phyloP scores from a whole-genome alignment of 768 basidiomycete genomes.

The Steccherinum ochraceum region DNA sequence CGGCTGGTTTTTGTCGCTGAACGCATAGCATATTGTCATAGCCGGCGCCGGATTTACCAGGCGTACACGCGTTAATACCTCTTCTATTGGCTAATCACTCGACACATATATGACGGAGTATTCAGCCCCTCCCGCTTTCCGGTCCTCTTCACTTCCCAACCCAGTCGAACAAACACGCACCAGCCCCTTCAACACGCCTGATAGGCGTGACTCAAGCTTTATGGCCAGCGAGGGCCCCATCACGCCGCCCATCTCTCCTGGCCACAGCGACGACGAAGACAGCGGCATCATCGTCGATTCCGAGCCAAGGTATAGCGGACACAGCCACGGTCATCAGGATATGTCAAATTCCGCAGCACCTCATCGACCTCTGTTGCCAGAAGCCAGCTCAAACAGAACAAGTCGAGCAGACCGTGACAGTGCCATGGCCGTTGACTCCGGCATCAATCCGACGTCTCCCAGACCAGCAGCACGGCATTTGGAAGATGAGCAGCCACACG shows the following conservation, averaged over 20 bases:
- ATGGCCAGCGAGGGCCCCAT: conserved; percentile 53
- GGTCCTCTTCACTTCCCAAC: conserved; percentile 22
- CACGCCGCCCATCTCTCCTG: conserved; percentile 65
- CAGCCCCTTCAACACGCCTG: conserved; percentile 13
- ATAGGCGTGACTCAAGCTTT: conserved; percentile 33
- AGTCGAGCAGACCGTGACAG: conserved; percentile 8
- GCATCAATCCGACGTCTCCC: neutral
- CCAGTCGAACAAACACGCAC: conserved; percentile 8
- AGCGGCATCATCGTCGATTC: conserved; percentile 32
- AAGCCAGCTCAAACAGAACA: conserved; percentile 6
- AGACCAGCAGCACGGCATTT: conserved; percentile 50
- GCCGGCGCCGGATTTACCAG: conserved; percentile 12
- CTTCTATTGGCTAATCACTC: conserved; percentile 13
- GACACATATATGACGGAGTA: conserved; percentile 15
- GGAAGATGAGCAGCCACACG: conserved; percentile 65
- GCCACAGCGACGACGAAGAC: conserved; percentile 36
- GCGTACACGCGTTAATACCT: conserved; percentile 18
- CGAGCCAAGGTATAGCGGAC: conserved; percentile 30
- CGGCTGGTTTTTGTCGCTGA: neutral
- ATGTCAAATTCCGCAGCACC: neutral
- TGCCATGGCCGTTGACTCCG: conserved; percentile 20
- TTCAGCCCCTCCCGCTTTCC: conserved; percentile 16
- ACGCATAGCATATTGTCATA: conserved; percentile 5
- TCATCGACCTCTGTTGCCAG: neutral
- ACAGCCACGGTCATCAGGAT: conserved; percentile 16